Percentiles rank a stretch among this genome's conserved stretches.
These are phyloP conservation scores for Lactifluus subvellereus DNA, from an alignment of 768 basidiomycete genomes.

Conservation along the genomic window DNA sequence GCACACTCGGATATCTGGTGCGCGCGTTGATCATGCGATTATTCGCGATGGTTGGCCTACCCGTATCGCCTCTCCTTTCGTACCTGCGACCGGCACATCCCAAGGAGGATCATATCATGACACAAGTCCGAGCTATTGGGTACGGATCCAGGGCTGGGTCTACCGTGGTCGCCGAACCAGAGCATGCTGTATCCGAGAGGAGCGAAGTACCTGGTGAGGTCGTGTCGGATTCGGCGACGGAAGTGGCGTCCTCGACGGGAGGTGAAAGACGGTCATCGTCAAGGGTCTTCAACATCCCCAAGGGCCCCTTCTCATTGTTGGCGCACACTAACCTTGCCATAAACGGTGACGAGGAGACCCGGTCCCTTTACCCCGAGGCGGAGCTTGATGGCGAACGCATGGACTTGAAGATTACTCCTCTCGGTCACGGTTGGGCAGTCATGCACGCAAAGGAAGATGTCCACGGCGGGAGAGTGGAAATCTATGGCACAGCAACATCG, in stretches of 20 bases:
- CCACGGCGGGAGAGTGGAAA: conserved; percentile 18
- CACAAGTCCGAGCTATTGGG: not conserved
- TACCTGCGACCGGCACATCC: conserved; percentile 1
- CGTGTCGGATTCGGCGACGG: conserved; percentile 16
- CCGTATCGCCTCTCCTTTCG: not conserved
- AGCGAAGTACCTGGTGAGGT: not conserved
- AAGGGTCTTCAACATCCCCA: conserved; percentile 14
- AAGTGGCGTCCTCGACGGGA: conserved; percentile 10
- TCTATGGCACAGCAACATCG: not conserved
- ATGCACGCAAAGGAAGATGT: conserved; percentile 13
- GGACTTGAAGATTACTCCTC: conserved; percentile 6
- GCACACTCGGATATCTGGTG: conserved; percentile 13
- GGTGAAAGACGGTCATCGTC: not conserved
- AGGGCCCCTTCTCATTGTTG: conserved; percentile 20
- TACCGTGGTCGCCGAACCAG: not conserved
- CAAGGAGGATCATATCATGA: not conserved
- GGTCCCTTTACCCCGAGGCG: conserved; percentile 3
- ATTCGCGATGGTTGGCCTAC: conserved; percentile 12
- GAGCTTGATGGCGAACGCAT: conserved; percentile 18
- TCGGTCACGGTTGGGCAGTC: conserved; percentile 16
- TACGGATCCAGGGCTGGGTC: not conserved
- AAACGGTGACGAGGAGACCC: conserved; percentile 3
- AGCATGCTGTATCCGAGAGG: not conserved
- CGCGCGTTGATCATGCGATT: conserved; percentile 20
- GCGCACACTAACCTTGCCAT: not conserved